A percentile compares a stretch with the other conserved stretches of the same genome.
Evolutionary conservation across 2,329 filamentous ascomycete genomes (phyloP).

Genomic region (Chrysoporthe cubensis): DNA sequence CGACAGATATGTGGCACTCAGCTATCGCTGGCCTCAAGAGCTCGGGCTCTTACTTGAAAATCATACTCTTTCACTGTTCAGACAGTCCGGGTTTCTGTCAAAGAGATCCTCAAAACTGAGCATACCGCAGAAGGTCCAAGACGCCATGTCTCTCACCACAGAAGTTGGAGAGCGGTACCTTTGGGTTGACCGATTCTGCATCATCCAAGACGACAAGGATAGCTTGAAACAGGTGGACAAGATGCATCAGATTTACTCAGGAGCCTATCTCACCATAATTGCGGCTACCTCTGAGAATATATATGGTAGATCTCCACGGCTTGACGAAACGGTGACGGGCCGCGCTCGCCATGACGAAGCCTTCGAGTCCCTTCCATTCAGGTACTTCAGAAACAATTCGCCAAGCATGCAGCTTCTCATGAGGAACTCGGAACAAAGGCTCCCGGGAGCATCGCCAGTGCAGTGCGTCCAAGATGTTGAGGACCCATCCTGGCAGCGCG

Average conservation of each 20-base stretch:
- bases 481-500: background rate
- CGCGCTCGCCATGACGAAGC: background rate
- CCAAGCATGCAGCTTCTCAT: background rate
- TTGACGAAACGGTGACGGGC: too few relatives aligned
- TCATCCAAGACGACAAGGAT: background rate
- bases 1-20: conserved; percentile 11
- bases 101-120: background rate
- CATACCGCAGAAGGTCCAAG: background rate
- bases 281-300: background rate
- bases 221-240: background rate
- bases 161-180: background rate
- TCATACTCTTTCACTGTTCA: background rate
- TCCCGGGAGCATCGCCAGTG: background rate
- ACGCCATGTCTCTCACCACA: background rate
- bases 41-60: background rate
- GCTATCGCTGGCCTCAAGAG: conserved; percentile 1
- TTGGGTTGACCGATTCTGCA: conserved; percentile 9
- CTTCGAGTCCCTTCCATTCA: background rate
- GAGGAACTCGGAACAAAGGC: background rate
- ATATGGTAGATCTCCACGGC: background rate
- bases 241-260: conserved; percentile 8
- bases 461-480: background rate
- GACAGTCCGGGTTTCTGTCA: background rate
- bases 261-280: conserved; percentile 7
- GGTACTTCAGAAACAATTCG: background rate